Conservation (phyloP, 2,329 filamentous ascomycete species). For the Epichloe festucae region DNA sequence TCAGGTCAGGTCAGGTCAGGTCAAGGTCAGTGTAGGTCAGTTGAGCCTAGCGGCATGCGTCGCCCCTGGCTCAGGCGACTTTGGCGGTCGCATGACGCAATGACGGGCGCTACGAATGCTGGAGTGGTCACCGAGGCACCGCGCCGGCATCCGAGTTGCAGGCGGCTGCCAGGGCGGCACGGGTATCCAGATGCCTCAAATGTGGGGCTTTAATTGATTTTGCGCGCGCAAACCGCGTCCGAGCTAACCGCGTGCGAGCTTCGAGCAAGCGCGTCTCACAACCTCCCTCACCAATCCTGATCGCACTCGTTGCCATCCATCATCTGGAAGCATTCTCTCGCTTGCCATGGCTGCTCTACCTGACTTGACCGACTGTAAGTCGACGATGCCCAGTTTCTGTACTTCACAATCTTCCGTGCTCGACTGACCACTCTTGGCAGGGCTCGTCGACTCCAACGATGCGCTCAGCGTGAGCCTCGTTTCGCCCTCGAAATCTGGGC, state of each 20-base stretch:
- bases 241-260: constrained; percentile 7
- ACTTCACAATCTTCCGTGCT: not conserved
- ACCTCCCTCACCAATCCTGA: not conserved
- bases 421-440: constrained; percentile 18
- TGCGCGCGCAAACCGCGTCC: constrained; percentile 11
- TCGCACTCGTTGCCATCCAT: not conserved
- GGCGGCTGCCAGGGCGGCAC: too few relatives aligned
- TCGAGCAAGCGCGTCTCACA: constrained; percentile 5
- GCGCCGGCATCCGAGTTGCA: not conserved
- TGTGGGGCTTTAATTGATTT: constrained; percentile 16
- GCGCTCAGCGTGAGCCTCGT: constrained; percentile 49
- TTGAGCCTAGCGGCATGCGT: not conserved
- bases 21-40: too few relatives aligned
- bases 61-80: not conserved
- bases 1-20: too few relatives aligned
- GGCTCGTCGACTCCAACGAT: constrained; percentile 49
- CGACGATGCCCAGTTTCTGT: not conserved
- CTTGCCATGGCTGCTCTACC: constrained; percentile 17
- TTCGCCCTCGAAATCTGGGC: constrained; percentile 31
- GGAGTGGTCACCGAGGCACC: not conserved
- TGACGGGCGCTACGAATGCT: not conserved
- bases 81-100: constrained; percentile 8
- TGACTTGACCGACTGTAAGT: constrained; percentile 22
- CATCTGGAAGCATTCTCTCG: not conserved
- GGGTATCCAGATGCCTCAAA: constrained; percentile 5